Conservation (phyloP, 2,329 filamentous ascomycete species). For the Sporothrix euskadiensis region DNA sequence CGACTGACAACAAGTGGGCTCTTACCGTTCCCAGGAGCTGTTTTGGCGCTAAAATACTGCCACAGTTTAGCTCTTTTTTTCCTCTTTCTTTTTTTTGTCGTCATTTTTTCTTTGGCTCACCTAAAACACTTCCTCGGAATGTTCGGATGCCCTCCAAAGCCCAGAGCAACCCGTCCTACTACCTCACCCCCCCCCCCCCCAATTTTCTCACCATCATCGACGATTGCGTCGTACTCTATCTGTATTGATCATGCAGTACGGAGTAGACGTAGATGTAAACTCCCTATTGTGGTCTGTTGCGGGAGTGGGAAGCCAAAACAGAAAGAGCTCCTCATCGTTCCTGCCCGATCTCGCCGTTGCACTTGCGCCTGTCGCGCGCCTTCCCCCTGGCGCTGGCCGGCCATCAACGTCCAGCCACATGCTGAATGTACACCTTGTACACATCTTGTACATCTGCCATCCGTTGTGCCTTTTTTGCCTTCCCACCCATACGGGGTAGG, state of each 20-base stretch:
- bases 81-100: constrained; percentile 5
- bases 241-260: background rate
- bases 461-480: background rate
- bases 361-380: background rate
- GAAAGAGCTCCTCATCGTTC: background rate
- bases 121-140: constrained; percentile 10
- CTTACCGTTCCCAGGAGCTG: constrained; percentile 6
- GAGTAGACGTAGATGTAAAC: background rate
- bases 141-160: constrained; percentile 22
- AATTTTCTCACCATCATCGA: background rate
- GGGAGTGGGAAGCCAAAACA: constrained; percentile 21
- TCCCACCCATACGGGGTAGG: background rate
- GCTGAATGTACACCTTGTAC: background rate
- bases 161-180: background rate
- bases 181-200: background rate
- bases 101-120: constrained; percentile 15
- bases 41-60: constrained; percentile 9
- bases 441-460: background rate
- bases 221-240: constrained; percentile 5
- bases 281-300: background rate
- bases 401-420: background rate
- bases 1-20: constrained; percentile 8
- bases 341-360: background rate
- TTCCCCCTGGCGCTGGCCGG: background rate
- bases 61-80: background rate